A percentile compares a stretch with the other conserved stretches of the same genome.
These are phyloP conservation scores for Leccinum disarticulatum DNA, from an alignment of 768 basidiomycete species.

Conservation along the genomic window DNA sequence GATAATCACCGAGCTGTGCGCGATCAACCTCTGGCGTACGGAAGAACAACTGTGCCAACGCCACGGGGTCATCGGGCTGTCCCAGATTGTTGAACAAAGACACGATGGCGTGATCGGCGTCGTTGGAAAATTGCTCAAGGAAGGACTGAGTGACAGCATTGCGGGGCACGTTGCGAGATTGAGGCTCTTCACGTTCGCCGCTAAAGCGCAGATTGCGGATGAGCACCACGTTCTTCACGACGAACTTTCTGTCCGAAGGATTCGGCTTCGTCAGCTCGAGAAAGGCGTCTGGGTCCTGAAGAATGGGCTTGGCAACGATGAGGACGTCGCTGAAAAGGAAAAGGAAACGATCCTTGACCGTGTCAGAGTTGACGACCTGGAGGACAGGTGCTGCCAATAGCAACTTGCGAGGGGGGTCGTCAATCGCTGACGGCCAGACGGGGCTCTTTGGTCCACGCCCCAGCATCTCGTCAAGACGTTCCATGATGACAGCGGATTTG, in stretches of 20 bases:
- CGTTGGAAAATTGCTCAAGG: constrained; percentile 73
- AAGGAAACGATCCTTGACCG: constrained; percentile 92
- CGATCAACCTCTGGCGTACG: constrained; percentile 83
- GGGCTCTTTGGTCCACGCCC: constrained; percentile 58
- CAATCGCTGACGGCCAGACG: constrained; percentile 64
- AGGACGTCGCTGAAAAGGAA: constrained; percentile 97
- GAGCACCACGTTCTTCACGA: constrained; percentile 88
- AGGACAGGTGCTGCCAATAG: constrained; percentile 83
- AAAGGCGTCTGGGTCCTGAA: constrained; percentile 63
- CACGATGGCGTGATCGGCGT: constrained; percentile 79
- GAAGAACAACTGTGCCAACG: constrained; percentile 80
- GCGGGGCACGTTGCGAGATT: constrained; percentile 46
- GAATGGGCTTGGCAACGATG: constrained; percentile 87
- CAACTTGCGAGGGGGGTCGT: constrained; percentile 85
- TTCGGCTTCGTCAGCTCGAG: constrained; percentile 57
- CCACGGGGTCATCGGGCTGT: constrained; percentile 60
- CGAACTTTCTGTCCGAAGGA: constrained; percentile 69
- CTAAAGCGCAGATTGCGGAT: constrained; percentile 67
- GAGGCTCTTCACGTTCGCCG: constrained; percentile 66
- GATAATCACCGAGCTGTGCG: constrained; percentile 78
- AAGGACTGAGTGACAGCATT: constrained; percentile 72
- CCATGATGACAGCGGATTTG: constrained; percentile 58
- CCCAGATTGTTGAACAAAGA: constrained; percentile 63
- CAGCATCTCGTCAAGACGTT: constrained; percentile 71
- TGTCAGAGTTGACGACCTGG: constrained; percentile 92